phyloP scores from a whole-genome alignment of 2,329 filamentous ascomycete genomes.

The Calonectria pauciramosa region DNA sequence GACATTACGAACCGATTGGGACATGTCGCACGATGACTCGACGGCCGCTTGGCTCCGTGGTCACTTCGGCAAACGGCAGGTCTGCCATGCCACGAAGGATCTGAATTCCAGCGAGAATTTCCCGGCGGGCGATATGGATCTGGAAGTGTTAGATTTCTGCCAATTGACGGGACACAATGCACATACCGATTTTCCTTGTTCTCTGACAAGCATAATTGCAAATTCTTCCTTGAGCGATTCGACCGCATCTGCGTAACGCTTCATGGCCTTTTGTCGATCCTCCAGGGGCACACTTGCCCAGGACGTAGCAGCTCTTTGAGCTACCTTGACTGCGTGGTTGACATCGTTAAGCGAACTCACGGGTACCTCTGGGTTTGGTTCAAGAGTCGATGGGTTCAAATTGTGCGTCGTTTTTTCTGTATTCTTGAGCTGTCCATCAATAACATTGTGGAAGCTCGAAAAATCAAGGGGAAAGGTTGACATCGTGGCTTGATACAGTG shows the following conservation, averaged over 20 bases:
- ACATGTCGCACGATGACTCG: background rate
- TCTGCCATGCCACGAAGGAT: background rate
- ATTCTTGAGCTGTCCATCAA: background rate
- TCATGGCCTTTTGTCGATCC: background rate
- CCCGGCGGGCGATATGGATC: background rate
- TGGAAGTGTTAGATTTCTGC: background rate
- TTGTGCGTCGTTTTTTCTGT: slow-evolving; percentile 7
- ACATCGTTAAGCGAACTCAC: slow-evolving; percentile 7
- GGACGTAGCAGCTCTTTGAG: background rate
- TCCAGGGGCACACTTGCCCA: background rate
- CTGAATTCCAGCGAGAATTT: background rate
- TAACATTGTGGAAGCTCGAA: background rate
- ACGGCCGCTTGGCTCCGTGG: background rate
- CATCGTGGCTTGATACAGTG: background rate
- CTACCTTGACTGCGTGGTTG: background rate
- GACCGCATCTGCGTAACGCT: background rate
- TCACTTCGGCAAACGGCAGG: background rate
- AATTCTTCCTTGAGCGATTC: background rate
- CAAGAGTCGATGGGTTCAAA: background rate
- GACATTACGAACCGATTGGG: background rate
- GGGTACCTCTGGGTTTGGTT: background rate
- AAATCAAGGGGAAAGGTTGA: background rate
- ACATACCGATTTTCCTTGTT: slow-evolving; percentile 22
- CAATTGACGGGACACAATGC: background rate
- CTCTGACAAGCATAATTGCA: background rate